These are phyloP conservation scores for Umbelopsis isabellina DNA, from an alignment of 192 early-diverging fungal genomes.

Conservation along the genomic window DNA sequence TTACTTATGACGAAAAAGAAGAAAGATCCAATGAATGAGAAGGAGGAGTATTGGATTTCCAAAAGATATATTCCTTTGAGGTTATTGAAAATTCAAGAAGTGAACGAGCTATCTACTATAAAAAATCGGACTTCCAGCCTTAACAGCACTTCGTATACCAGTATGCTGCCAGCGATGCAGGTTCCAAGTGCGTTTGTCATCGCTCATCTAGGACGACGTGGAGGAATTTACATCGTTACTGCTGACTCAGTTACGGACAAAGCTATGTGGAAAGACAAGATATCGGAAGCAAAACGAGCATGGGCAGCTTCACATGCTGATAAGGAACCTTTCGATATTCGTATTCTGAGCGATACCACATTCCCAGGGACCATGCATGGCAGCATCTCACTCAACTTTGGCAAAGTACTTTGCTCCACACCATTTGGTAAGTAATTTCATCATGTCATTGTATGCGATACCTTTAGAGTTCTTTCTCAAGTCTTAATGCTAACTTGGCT, in stretches of 20 bases:
- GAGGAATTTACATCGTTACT: conserved; percentile 68
- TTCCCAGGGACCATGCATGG: conserved; percentile 24
- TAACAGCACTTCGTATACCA: conserved; percentile 24
- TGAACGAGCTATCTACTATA: not conserved
- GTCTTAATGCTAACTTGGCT: not conserved
- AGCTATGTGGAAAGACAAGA: conserved; percentile 79
- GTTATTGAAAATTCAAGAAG: conserved; percentile 49
- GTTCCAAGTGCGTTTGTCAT: conserved; percentile 50
- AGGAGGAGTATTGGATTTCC: conserved; percentile 59
- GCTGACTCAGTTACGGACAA: conserved; percentile 68
- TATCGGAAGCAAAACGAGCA: conserved; percentile 57
- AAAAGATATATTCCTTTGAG: conserved; percentile 82
- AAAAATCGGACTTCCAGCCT: not conserved
- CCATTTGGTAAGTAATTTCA: conserved; percentile 48
- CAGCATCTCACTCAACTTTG: conserved; percentile 42
- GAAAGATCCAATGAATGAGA: conserved; percentile 24
- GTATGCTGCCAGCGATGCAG: conserved; percentile 44
- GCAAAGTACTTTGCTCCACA: conserved; percentile 56
- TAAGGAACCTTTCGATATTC: conserved; percentile 49
- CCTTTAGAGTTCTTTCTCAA: conserved; percentile 40
- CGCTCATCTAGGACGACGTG: conserved; percentile 72
- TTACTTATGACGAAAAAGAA: conserved; percentile 74
- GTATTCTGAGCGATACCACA: conserved; percentile 48
- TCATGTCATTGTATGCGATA: conserved; percentile 20
- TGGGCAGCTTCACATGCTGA: conserved; percentile 31